phyloP scores from a whole-genome alignment of 352 stramenopile species.

The Globisporangium viniferum region DNA sequence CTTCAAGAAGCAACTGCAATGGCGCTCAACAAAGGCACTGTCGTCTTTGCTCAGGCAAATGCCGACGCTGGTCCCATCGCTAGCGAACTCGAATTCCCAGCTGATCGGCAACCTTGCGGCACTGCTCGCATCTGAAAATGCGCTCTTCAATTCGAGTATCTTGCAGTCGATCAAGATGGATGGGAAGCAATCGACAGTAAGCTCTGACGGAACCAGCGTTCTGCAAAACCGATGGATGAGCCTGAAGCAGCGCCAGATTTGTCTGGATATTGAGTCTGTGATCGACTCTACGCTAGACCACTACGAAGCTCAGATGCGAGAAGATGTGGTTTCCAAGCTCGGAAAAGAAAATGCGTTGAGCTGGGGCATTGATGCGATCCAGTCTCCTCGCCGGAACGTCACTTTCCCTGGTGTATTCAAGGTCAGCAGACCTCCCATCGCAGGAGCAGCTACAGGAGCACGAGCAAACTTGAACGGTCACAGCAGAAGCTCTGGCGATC shows the following conservation, averaged over 20 bases:
- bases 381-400: conserved; percentile 57
- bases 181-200: conserved; percentile 18
- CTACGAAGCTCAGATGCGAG: conserved; percentile 48
- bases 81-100: conserved; percentile 57
- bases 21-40: conserved; percentile 73
- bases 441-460: not conserved
- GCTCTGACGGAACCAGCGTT: conserved; percentile 19
- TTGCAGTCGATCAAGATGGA: conserved; percentile 20
- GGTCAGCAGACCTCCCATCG: not conserved
- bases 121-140: conserved; percentile 58
- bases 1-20: conserved; percentile 81
- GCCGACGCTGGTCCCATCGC: conserved; percentile 27
- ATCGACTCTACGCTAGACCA: conserved; percentile 70
- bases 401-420: conserved; percentile 14
- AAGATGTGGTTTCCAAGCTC: conserved; percentile 69
- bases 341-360: conserved; percentile 75
- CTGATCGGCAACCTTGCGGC: conserved; percentile 57
- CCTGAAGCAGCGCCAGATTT: conserved; percentile 69
- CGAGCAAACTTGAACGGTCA: not conserved
- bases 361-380: conserved; percentile 81
- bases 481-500: conserved; percentile 16
- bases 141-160: conserved; percentile 20
- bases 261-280: conserved; percentile 65
- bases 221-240: conserved; percentile 69
- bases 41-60: conserved; percentile 72